Conservation (phyloP, 1,284 basidiomycete genomes). For the Golubevia pallescens region DNA sequence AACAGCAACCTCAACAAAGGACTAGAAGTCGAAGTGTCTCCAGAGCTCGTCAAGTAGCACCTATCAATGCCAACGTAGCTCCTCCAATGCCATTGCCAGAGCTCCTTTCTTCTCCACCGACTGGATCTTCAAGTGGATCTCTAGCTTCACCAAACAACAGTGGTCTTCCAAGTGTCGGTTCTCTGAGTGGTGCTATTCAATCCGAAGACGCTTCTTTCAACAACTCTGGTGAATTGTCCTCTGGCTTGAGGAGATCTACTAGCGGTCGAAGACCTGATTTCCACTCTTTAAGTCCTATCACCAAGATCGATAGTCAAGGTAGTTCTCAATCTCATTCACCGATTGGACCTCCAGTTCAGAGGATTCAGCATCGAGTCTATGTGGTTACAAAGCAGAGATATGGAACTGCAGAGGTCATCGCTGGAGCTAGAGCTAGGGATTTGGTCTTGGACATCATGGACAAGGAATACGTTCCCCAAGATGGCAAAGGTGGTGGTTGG, state of each 20-base stretch:
- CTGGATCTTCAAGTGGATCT: not conserved
- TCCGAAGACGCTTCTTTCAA: not conserved
- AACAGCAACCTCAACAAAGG: not conserved
- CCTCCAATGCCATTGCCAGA: not conserved
- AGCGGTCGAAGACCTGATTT: slow-evolving; percentile 3
- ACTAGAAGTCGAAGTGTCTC: not conserved
- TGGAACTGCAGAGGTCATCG: slow-evolving; percentile 27
- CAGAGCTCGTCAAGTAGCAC: not conserved
- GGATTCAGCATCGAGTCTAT: slow-evolving; percentile 30
- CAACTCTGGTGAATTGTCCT: not conserved
- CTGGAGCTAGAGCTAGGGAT: slow-evolving; percentile 39
- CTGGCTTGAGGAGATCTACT: not conserved
- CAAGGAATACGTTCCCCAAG: slow-evolving; percentile 31
- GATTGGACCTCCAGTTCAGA: not conserved
- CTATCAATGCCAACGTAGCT: not conserved
- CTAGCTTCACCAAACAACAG: not conserved
- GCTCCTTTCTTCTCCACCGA: not conserved
- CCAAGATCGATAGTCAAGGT: not conserved
- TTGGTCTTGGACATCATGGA: slow-evolving; percentile 35
- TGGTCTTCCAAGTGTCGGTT: not conserved
- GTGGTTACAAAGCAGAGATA: slow-evolving; percentile 42
- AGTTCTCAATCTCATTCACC: not conserved
- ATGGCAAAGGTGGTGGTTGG: slow-evolving; percentile 44
- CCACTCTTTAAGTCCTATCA: not conserved
- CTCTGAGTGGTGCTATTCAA: slow-evolving; percentile 1